Base-by-base conservation (phyloP, 2,329 filamentous ascomycete species). In the Colletotrichum sublineola region DNA sequence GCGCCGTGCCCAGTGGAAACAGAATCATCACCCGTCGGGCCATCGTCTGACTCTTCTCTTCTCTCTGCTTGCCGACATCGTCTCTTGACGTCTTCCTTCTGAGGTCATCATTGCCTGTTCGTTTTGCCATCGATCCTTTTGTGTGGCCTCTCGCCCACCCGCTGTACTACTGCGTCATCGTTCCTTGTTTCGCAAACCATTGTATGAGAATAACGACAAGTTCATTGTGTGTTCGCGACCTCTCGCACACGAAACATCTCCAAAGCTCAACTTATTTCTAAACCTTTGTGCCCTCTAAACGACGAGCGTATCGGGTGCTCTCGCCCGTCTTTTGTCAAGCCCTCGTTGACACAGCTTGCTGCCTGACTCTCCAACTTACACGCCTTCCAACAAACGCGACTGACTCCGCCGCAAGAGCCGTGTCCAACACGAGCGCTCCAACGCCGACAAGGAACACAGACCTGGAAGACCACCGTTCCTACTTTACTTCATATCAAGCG, bases 21-120 rank as follows among this genome's bases (percentile, higher is more conserved):
- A 56, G 65, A 73, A 55, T 77, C 74, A 52, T 73, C 71, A 29
- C 74, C 70, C 52, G 71, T 63, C 42, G 67, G 68, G 33, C 66
- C 71, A 67, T 57, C 53, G n/a, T 71, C 69, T 31, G 71, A 69
- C 14, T 63, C 44, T 57, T 40, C 63, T 55, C 20, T 64, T 40
- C 53, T 48, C 53, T 57, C 40, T 24, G 50, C 60, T 61, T 42
- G 33, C 40, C 53, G 14, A 42, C 42, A n/a, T 48, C 29, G 29
- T 46, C n/a, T 14, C 38, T 33, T 48, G 29, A 20, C 31, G 36
- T 69, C 42, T 71, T 29, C 40, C 31, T 60, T 44, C 60, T 52
- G 70, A 69, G 55, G 53, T 69, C 60, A 65, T 69, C 48, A 50
- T 72, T 68, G 65, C 65, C 50, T 58, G 58, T 61, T 70, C 18